Conservation (phyloP, 257 asterid genomes). For the Solanum boliviense region DNA sequence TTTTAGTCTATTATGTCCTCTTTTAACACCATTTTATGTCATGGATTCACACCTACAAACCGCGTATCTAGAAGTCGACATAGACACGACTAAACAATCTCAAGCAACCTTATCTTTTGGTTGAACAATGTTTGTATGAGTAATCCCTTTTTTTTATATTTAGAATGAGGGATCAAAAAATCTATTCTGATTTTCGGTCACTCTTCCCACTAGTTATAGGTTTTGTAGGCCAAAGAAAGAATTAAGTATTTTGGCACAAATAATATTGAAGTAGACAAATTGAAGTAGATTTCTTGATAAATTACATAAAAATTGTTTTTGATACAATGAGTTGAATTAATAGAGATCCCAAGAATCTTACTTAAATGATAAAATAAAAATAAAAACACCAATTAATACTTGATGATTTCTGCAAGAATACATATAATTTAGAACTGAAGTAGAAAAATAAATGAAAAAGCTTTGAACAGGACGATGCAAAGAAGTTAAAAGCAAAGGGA, state of each 20-base stretch:
- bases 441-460: not conserved
- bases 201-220: too few species aligned
- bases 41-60: too few species aligned
- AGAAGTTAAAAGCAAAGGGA: not conserved
- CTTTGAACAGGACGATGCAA: not conserved
- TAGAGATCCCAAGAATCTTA: not conserved
- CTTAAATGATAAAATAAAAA: not conserved
- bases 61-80: too few species aligned
- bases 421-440: not conserved
- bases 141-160: too few species aligned
- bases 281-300: not conserved
- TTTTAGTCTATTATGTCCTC: too few species aligned
- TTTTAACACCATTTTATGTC: too few species aligned
- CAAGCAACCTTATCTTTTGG: too few species aligned
- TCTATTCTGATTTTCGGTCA: too few species aligned
- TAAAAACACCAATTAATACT: not conserved
- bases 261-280: not conserved
- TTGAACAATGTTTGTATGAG: too few species aligned
- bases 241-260: not conserved
- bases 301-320: too few species aligned
- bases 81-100: too few species aligned
- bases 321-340: not conserved
- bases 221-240: not conserved
- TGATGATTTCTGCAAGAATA: not conserved
- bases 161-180: too few species aligned